Evolutionary conservation across 2,329 filamentous ascomycete genomes (phyloP).

Genomic region (Coleophoma crateriformis): DNA sequence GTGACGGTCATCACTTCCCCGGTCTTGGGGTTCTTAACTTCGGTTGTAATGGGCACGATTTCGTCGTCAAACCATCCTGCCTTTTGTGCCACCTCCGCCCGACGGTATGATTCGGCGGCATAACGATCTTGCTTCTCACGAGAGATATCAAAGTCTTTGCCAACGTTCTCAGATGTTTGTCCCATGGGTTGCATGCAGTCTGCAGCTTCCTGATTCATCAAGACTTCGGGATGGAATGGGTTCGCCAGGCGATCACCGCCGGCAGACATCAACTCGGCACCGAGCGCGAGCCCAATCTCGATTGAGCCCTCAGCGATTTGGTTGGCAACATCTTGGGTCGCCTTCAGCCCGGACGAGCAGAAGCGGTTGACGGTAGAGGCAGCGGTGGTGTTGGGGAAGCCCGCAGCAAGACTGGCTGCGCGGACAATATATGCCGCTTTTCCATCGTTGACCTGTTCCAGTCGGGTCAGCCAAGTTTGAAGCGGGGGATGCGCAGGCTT

Average conservation of each 20-base stretch:
- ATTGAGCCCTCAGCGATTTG: slow-evolving; percentile 77
- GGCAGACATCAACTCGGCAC: slow-evolving; percentile 81
- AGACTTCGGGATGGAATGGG: slow-evolving; percentile 73
- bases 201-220: slow-evolving; percentile 66
- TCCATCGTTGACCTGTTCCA: slow-evolving; percentile 64
- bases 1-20: slow-evolving; percentile 74
- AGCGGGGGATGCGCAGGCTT: slow-evolving; percentile 25
- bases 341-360: slow-evolving; percentile 95
- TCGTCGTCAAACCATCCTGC: slow-evolving; percentile 89
- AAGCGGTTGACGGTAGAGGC: slow-evolving; percentile 88
- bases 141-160: slow-evolving; percentile 78
- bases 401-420: slow-evolving; percentile 81
- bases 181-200: slow-evolving; percentile 97
- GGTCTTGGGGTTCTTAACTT: slow-evolving; percentile 76
- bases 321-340: slow-evolving; percentile 90
- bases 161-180: slow-evolving; percentile 95
- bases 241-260: slow-evolving; percentile 64
- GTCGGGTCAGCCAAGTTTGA: not conserved
- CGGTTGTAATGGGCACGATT: slow-evolving; percentile 81
- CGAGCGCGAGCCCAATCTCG: slow-evolving; percentile 80
- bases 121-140: slow-evolving; percentile 79
- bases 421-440: slow-evolving; percentile 90
- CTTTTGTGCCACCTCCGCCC: slow-evolving; percentile 87
- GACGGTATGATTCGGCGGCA: slow-evolving; percentile 79
- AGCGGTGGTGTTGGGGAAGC: slow-evolving; percentile 84